Percentiles rank a stretch among this genome's conserved stretches.
phyloP scores from a whole-genome alignment of 2,329 filamentous ascomycete genomes.

The Leptographium radiaticola region DNA sequence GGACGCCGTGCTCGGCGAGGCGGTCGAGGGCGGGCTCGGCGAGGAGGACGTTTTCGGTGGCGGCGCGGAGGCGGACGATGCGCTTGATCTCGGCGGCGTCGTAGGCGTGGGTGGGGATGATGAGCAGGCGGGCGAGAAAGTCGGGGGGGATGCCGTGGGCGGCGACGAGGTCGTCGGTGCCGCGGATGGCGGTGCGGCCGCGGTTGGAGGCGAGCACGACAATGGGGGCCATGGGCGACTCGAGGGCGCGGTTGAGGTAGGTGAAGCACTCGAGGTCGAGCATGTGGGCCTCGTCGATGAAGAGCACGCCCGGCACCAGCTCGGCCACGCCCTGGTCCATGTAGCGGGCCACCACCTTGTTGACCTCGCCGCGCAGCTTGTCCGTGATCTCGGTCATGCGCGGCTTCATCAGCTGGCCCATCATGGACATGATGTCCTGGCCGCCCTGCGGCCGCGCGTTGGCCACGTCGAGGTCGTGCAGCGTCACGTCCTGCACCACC shows the following conservation, averaged over 20 bases:
- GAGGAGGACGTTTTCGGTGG: conserved; percentile 68
- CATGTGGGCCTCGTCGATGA: conserved; percentile 99
- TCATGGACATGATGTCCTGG: conserved; percentile 99
- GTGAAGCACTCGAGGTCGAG: conserved; percentile 99
- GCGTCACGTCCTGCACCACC: conserved; percentile 94
- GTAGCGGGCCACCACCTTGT: conserved; percentile 98
- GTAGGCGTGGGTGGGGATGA: conserved; percentile 90
- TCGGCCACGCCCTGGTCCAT: conserved; percentile 97
- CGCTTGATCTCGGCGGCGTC: conserved; percentile 78
- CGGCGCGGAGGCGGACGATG: conserved; percentile 75
- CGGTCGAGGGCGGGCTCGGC: conserved; percentile 75
- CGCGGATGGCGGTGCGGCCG: conserved; percentile 84
- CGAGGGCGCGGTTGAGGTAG: conserved; percentile 94
- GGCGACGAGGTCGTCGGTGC: conserved; percentile 67
- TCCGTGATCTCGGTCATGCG: conserved; percentile 99
- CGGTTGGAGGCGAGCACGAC: conserved; percentile 96
- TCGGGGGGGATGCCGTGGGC: conserved; percentile 92
- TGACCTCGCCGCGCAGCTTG: conserved; percentile 89
- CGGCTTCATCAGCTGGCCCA: conserved; percentile 99
- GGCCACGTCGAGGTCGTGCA: conserved; percentile 92
- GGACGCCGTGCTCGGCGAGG: conserved; percentile 74
- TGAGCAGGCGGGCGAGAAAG: conserved; percentile 84
- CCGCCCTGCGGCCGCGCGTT: conserved; percentile 92
- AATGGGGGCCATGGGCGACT: conserved; percentile 88
- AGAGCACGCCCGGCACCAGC: conserved; percentile 92